These are phyloP conservation scores for Syzygium malaccense DNA, from an alignment of 441 rosid species.

Conservation along the genomic window DNA sequence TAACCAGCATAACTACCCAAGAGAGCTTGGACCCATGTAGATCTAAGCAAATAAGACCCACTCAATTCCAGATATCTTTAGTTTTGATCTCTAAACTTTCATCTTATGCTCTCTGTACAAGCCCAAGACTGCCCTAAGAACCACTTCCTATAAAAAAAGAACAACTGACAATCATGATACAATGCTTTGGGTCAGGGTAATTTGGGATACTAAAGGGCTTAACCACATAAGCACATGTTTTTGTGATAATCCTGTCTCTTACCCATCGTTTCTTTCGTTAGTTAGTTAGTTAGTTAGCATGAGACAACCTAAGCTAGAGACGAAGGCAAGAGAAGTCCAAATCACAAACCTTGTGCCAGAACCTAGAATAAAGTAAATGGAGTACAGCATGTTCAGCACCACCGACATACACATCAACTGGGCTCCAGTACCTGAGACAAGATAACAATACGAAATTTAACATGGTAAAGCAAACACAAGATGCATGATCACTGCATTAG, in stretches of 20 bases:
- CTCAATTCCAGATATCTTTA: background rate
- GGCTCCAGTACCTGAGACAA: slow-evolving; percentile 77
- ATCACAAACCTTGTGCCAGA: slow-evolving; percentile 91
- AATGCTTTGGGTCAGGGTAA: background rate
- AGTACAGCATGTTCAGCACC: slow-evolving; percentile 99
- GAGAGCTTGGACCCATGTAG: background rate
- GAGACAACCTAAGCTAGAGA: background rate
- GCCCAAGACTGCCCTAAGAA: background rate
- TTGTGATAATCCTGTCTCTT: background rate
- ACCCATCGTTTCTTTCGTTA: background rate
- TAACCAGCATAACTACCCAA: background rate
- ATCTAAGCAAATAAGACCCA: background rate
- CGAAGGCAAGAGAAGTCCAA: background rate
- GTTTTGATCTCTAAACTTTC: background rate
- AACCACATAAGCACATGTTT: background rate
- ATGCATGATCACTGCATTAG: background rate
- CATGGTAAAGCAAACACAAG: background rate
- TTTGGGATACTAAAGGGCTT: background rate
- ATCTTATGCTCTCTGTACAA: background rate
- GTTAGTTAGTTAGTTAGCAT: background rate
- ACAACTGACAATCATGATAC: background rate
- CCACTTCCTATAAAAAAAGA: background rate
- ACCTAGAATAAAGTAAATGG: slow-evolving; percentile 91
- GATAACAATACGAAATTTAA: background rate
- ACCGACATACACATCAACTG: slow-evolving; percentile 91